These are phyloP conservation scores for Eimeria mitis DNA, from an alignment of 169 alveolate genomes.

Conservation along the genomic window DNA sequence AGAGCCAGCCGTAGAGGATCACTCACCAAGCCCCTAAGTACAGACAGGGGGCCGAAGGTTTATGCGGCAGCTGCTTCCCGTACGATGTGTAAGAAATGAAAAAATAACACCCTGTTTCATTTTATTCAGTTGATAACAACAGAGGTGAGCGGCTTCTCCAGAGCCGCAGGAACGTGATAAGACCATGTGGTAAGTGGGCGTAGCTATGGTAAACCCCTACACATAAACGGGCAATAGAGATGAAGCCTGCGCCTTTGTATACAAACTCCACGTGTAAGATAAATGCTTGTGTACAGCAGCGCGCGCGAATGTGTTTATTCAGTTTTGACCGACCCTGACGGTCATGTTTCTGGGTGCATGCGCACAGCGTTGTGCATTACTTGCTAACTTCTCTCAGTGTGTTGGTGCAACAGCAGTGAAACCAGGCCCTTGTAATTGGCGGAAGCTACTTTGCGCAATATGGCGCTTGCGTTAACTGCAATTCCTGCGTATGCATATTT, in stretches of 20 bases:
- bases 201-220: background rate
- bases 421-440: background rate
- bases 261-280: background rate
- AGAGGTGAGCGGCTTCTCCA: background rate
- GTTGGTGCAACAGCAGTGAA: background rate
- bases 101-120: background rate
- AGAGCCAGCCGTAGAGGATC: background rate
- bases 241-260: background rate
- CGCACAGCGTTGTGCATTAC: background rate
- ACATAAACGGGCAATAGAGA: background rate
- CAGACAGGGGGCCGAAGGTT: background rate
- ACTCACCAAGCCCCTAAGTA: background rate
- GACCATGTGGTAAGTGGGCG: background rate
- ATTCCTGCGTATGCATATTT: background rate
- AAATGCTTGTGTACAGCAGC: background rate
- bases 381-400: background rate
- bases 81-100: background rate
- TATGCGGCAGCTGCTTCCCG: constrained; percentile 1
- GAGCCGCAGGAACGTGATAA: background rate
- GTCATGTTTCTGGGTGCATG: background rate
- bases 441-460: constrained; percentile 6
- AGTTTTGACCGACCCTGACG: background rate
- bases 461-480: background rate
- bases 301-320: background rate
- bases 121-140: background rate